Evolutionary conservation across 176 grass and related monocot species (phyloP), one percentile per base, ranked within the genome.

Genomic region (Alopecurus myosuroides): DNA sequence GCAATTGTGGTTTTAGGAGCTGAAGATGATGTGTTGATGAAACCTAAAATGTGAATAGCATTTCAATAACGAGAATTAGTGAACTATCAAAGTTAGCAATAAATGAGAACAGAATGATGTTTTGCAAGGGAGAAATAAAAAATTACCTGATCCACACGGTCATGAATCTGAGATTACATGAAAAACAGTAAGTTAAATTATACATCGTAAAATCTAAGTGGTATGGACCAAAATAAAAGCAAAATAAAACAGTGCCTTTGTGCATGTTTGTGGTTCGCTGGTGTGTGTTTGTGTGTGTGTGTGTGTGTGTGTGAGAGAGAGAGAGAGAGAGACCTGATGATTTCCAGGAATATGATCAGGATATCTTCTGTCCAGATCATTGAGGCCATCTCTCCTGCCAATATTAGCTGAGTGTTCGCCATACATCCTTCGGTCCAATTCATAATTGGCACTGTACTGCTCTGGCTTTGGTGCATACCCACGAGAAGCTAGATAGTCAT

Each of bases 1-100:
- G 88, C 73, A 91, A 62, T 77, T 89, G 97, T 49, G 81, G 34
- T 96, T 99, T 99, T 80, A 99, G 41, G 66, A 89, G 77, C 50
- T 94, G 92, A 52, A 82, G 87, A 57, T 91, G 89, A 15, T 70
- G 86, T 56, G 90, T 28, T 31, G 84, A 73, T 87, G 84, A 76
- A 60, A 53, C 82, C 92, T 94, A 82, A 31, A 29, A 78, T 30
- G 11, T 55, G 35, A 56, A 35, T 20, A 41, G 34, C 19, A 79
- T 53, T 35, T 51, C 45, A 65, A 25, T 49, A 22, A 68, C 44
- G 23, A 52, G 18, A 70, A 44, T 30, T 29, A 28, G 17, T 17
- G 26, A 74, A 28, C 60, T 77, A 51, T 40, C 20, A 70, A 41
- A 25, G 40, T 25, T 23, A 55, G 37, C 11, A 77, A 7, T 69